Conservation (phyloP, 768 basidiomycete genomes). For the Tulasnella sp. region DNA sequence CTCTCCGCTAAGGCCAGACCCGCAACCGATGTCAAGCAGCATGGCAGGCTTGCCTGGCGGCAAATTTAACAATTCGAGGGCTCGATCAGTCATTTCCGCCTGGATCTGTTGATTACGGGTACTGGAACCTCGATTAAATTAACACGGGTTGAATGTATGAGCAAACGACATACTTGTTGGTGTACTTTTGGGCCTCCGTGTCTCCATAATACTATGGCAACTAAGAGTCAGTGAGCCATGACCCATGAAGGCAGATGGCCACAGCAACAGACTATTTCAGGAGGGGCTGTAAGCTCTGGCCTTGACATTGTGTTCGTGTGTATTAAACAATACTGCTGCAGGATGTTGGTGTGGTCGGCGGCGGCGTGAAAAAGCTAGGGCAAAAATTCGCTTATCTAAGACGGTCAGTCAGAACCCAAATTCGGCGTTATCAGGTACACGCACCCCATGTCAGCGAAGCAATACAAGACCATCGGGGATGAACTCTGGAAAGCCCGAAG, state of each 20-base stretch:
- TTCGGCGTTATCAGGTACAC: too few species aligned
- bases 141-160: not conserved
- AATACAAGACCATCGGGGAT: slow-evolving; percentile 81
- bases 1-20: slow-evolving; percentile 92
- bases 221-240: not conserved
- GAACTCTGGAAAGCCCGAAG: slow-evolving; percentile 91
- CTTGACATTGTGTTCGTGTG: slow-evolving; percentile 47
- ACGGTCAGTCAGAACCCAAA: too few species aligned
- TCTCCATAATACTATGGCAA: slow-evolving; percentile 84
- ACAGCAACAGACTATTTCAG: slow-evolving; percentile 61
- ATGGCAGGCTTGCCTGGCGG: slow-evolving; percentile 70
- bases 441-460: slow-evolving; percentile 37
- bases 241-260: not conserved
- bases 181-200: slow-evolving; percentile 90
- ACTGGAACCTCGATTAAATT: slow-evolving; percentile 31
- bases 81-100: slow-evolving; percentile 93
- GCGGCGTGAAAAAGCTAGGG: too few species aligned
- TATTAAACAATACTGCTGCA: not conserved
- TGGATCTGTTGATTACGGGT: slow-evolving; percentile 95
- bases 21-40: slow-evolving; percentile 92
- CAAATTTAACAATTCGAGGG: slow-evolving; percentile 78
- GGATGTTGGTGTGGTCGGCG: not conserved
- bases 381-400: too few species aligned
- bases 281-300: slow-evolving; percentile 79
- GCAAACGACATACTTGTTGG: slow-evolving; percentile 58